Conservation (phyloP, 2,329 filamentous ascomycete genomes). For the Amesomyces nigricolor region DNA sequence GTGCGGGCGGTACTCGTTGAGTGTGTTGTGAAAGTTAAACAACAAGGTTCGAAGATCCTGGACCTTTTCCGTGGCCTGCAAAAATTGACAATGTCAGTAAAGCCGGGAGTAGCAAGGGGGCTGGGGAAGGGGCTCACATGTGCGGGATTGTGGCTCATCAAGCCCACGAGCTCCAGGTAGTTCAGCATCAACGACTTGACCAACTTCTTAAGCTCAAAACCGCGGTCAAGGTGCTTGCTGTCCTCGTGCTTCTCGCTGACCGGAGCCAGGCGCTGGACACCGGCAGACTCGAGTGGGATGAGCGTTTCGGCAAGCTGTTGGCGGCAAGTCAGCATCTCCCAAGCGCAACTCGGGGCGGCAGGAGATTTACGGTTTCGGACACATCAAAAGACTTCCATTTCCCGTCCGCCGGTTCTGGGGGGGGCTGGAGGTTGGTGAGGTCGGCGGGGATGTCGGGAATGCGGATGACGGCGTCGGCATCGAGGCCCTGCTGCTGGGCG, state of each 20-base stretch:
- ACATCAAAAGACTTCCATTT: slow-evolving; percentile 71
- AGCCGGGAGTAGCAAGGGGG: slow-evolving; percentile 14
- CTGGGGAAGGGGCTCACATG: slow-evolving; percentile 33
- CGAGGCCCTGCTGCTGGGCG: slow-evolving; percentile 30
- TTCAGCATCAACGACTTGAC: slow-evolving; percentile 82
- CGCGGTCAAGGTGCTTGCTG: slow-evolving; percentile 55
- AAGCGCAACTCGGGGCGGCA: background rate
- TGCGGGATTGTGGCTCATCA: slow-evolving; percentile 61
- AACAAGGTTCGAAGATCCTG: slow-evolving; percentile 75
- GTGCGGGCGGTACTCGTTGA: slow-evolving; percentile 92
- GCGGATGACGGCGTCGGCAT: slow-evolving; percentile 29
- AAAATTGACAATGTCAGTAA: background rate
- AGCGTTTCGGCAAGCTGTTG: slow-evolving; percentile 53
- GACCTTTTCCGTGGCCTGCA: slow-evolving; percentile 62
- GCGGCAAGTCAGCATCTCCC: background rate
- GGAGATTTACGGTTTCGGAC: slow-evolving; percentile 45
- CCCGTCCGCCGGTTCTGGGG: slow-evolving; percentile 64
- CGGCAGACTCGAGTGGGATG: slow-evolving; percentile 62
- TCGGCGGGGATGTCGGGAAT: slow-evolving; percentile 58
- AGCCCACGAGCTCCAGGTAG: slow-evolving; percentile 76
- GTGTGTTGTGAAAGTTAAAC: slow-evolving; percentile 85
- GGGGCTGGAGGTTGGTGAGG: slow-evolving; percentile 73
- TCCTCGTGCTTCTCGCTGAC: slow-evolving; percentile 40
- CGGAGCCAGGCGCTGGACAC: slow-evolving; percentile 59
- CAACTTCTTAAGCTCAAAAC: slow-evolving; percentile 66